phyloP scores from a whole-genome alignment of 129 eudicot species.

The Gnaphalium uliginosum region DNA sequence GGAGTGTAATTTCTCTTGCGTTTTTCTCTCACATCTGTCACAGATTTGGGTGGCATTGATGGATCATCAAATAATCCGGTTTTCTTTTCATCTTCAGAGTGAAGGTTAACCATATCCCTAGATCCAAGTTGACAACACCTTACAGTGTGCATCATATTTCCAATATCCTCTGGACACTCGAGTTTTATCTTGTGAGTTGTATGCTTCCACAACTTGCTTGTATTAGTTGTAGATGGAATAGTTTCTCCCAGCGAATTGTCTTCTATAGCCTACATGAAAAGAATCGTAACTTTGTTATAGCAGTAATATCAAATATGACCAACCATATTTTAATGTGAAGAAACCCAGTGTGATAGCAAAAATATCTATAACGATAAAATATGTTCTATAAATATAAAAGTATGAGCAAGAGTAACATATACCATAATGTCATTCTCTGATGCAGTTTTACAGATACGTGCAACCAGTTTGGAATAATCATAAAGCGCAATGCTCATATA shows the following conservation, averaged over 20 bases:
- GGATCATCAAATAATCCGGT: neutral
- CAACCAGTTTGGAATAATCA: constrained; percentile 41
- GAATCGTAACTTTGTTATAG: neutral
- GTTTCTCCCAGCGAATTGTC: neutral
- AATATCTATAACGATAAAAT: too few relatives aligned
- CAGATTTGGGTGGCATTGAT: constrained; percentile 2
- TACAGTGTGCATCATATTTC: neutral
- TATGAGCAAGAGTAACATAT: neutral
- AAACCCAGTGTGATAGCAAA: neutral
- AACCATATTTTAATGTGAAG: neutral
- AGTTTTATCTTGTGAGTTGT: neutral
- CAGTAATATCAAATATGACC: neutral
- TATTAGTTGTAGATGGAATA: constrained; percentile 1
- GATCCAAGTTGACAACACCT: neutral
- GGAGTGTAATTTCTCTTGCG: constrained; percentile 16
- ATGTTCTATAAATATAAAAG: neutral
- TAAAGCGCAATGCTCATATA: constrained; percentile 26
- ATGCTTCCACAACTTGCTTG: too few relatives aligned
- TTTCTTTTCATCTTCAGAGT: neutral
- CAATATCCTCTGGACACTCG: neutral
- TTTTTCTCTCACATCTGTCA: constrained; percentile 18
- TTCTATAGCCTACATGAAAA: neutral
- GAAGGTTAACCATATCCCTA: neutral
- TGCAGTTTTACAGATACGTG: constrained; percentile 31
- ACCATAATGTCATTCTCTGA: constrained; percentile 18